These are phyloP conservation scores for Lentinus polychrous DNA, from an alignment of 1,284 basidiomycete species.

Conservation along the genomic window DNA sequence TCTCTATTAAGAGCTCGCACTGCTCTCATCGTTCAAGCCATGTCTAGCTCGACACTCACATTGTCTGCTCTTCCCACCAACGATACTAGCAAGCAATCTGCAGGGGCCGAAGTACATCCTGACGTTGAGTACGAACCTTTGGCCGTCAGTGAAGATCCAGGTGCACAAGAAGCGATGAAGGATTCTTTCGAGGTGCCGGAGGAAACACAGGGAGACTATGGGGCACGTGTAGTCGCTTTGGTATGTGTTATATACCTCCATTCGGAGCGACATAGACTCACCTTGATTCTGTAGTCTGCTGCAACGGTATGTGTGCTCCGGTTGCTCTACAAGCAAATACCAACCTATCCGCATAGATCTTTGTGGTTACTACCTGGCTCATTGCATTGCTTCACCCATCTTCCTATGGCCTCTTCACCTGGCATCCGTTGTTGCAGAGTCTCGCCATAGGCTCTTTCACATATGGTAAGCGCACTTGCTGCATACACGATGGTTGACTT, in stretches of 20 bases:
- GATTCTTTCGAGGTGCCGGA: slow-evolving; percentile 32
- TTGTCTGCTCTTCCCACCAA: slow-evolving; percentile 2
- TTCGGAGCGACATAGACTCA: not conserved
- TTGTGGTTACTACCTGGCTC: slow-evolving; percentile 46
- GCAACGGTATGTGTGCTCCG: slow-evolving; percentile 18
- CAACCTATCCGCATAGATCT: slow-evolving; percentile 28
- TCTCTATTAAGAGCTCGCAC: not conserved
- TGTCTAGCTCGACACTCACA: not conserved
- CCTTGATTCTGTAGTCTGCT: slow-evolving; percentile 15
- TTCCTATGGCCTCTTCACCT: slow-evolving; percentile 51
- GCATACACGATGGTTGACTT: not conserved
- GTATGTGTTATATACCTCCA: slow-evolving; percentile 24
- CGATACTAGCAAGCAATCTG: not conserved
- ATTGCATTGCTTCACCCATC: slow-evolving; percentile 41
- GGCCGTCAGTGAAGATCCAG: slow-evolving; percentile 9
- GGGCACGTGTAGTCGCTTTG: slow-evolving; percentile 31
- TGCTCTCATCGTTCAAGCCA: not conserved
- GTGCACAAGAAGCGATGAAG: slow-evolving; percentile 24
- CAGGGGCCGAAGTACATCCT: slow-evolving; percentile 3
- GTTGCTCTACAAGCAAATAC: not conserved
- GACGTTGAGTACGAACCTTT: slow-evolving; percentile 16
- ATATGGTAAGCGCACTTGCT: slow-evolving; percentile 39
- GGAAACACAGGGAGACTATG: slow-evolving; percentile 32
- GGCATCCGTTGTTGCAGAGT: slow-evolving; percentile 58
- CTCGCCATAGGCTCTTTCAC: slow-evolving; percentile 47